Evolutionary conservation across 768 basidiomycete species (phyloP), one percentile per base, ranked within the genome.

Genomic region (Clathrus columnatus): DNA sequence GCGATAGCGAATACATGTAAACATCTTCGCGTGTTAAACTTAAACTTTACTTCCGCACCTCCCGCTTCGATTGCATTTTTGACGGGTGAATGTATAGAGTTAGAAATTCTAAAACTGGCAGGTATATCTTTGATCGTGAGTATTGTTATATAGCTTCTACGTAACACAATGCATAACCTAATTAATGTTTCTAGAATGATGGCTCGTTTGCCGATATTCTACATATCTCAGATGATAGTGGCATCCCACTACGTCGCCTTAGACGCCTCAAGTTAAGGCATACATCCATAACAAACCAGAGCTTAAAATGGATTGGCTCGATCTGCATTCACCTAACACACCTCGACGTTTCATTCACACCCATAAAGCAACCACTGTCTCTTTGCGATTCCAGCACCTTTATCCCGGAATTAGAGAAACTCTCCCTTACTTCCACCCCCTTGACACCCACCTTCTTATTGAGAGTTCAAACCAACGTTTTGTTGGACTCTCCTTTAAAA

Each of bases 331-430:
- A 74, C 48, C 59, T 87, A 18, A 65, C 66, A 32, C 76, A 76
- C 23, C 68, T 87, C 14, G 85, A 87, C 59, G 60, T 83, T 16
- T 85, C 85, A 5, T 87, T 84, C 67, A 87, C 84, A 1, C 61
- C 61, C 14, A 63, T 83, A 28, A 76, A 69, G 45, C 77, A 73
- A 43, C 70, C 69, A n/a, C 56, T 63, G 3, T 27, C 18, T 17
- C 42, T 43, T 27, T 44, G 62, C 7, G 44, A 63, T 30, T 23
- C 36, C 16, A 32, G 47, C 21, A 18, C 57, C 42, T 27, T 26
- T 26, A 26, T 56, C 2, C 6, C 52, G 27, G 44, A 62, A 4
- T 66, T 87, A 26, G 77, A 82, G 60, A 87, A 87, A 61, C 68
- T 87, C n/a, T 77, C 77, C 2, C 65, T 87, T 23, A 83, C 81